phyloP scores from a whole-genome alignment of 2,329 filamentous ascomycete species.

The Colletotrichum horii region DNA sequence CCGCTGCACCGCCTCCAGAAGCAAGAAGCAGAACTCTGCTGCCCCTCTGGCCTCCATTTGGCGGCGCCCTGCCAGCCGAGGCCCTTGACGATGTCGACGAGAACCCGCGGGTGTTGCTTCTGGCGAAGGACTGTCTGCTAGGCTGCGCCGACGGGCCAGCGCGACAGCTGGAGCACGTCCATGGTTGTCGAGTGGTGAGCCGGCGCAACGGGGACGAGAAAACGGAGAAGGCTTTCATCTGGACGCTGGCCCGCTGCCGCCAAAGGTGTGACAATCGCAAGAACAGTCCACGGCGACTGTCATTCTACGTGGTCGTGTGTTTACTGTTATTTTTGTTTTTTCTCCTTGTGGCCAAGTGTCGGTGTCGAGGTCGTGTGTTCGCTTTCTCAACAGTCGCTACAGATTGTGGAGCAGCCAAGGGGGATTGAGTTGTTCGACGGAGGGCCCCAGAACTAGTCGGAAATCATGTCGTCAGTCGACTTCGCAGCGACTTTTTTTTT shows the following conservation, averaged over 20 bases:
- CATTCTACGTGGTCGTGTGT: conserved; percentile 9
- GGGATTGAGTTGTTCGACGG: conserved; percentile 4
- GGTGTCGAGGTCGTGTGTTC: not conserved
- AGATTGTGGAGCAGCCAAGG: conserved; percentile 14
- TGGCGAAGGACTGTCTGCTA: conserved; percentile 28
- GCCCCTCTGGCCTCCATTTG: conserved; percentile 16
- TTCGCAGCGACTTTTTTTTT: conserved; percentile 21
- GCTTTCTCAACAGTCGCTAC: conserved; percentile 9
- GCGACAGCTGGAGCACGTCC: conserved; percentile 53
- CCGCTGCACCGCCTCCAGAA: conserved; percentile 54
- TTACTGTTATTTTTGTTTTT: not conserved
- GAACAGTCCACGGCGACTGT: not conserved
- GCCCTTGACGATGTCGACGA: conserved; percentile 27
- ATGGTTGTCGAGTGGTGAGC: conserved; percentile 40
- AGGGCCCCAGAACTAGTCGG: conserved; percentile 1
- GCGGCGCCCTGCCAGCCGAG: not conserved
- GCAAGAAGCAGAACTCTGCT: conserved; percentile 48
- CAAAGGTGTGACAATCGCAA: conserved; percentile 11
- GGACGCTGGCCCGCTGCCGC: conserved; percentile 23
- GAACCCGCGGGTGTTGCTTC: conserved; percentile 28
- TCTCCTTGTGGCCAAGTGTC: not conserved
- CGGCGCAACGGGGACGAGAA: conserved; percentile 41
- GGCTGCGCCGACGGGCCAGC: conserved; percentile 29
- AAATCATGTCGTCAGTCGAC: conserved; percentile 11
- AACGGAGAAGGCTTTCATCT: conserved; percentile 48